phyloP scores from a whole-genome alignment of 495 filamentous ascomycete genomes.

The Xylaria grammica region DNA sequence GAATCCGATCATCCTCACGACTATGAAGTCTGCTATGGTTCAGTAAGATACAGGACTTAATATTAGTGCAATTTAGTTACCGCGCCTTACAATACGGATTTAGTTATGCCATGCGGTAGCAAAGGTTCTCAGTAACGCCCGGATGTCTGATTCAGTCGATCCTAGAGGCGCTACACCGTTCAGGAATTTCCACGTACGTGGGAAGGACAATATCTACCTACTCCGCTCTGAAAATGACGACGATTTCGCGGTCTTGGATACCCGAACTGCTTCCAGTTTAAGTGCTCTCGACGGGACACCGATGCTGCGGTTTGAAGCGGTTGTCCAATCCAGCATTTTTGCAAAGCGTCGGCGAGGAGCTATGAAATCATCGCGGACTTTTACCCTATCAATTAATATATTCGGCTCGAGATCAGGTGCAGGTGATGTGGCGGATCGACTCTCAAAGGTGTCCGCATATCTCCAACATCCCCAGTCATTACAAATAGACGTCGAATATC shows the following conservation, averaged over 20 bases:
- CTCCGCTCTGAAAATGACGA: neutral
- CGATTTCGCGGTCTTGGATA: conserved; percentile 3
- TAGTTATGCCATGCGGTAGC: conserved; percentile 7
- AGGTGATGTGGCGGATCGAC: neutral
- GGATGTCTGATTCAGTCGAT: neutral
- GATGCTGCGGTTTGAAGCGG: neutral
- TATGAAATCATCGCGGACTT: neutral
- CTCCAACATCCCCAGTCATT: conserved; percentile 11
- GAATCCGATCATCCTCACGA: neutral
- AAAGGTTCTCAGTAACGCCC: neutral
- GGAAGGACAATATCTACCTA: neutral
- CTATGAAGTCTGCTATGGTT: neutral
- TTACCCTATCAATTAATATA: conserved; percentile 1
- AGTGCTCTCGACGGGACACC: neutral
- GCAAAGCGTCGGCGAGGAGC: neutral
- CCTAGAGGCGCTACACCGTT: neutral
- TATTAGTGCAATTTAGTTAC: no score
- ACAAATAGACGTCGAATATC: neutral
- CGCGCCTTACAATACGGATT: neutral
- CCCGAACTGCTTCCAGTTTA: neutral
- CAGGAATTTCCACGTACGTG: neutral
- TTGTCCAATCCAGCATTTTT: neutral
- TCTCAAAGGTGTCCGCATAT: conserved; percentile 7
- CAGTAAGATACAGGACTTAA: neutral
- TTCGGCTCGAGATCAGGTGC: neutral